A percentile compares a stretch with the other conserved stretches of the same genome.
Conservation (phyloP, 371 early-diverging fungal genomes). For the Circinella umbellata region DNA sequence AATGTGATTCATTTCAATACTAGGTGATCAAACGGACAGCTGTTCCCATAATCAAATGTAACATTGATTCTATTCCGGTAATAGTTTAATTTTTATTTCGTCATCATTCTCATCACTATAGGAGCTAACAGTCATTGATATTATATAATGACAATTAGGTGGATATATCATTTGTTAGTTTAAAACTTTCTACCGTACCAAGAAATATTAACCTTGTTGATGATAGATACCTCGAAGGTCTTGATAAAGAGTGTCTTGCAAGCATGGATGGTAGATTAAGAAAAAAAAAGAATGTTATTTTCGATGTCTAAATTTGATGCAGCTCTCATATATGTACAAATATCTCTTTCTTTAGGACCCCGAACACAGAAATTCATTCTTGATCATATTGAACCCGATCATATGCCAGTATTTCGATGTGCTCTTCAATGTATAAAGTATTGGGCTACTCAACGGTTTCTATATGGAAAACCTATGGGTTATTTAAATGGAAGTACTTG, state of each 20-base stretch:
- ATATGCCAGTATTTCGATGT: constrained; percentile 27
- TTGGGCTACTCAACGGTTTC: constrained; percentile 43
- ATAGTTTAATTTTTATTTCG: background rate
- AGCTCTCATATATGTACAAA: too few relatives aligned
- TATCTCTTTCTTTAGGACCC: constrained; percentile 24
- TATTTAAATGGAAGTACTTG: constrained; percentile 50
- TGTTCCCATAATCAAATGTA: constrained; percentile 52
- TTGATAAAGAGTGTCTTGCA: constrained; percentile 34
- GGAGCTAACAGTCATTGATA: too few relatives aligned
- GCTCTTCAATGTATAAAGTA: constrained; percentile 42
- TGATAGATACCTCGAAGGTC: constrained; percentile 26
- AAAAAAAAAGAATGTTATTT: background rate
- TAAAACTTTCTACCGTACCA: constrained; percentile 17
- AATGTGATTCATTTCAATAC: too few relatives aligned
- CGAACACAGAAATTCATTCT: constrained; percentile 37
- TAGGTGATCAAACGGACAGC: constrained; percentile 36
- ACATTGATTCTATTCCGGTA: constrained; percentile 35
- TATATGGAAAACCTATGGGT: constrained; percentile 48
- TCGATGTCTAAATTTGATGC: too few relatives aligned
- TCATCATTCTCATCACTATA: background rate
- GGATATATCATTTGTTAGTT: constrained; percentile 51
- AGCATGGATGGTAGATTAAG: constrained; percentile 46
- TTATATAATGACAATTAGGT: constrained; percentile 17
- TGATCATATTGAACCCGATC: constrained; percentile 15
- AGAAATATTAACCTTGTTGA: constrained; percentile 34